Evolutionary conservation across 2,329 filamentous ascomycete species (phyloP), one percentile per base, ranked within the genome.

Genomic region (Sclerotinia minor): DNA sequence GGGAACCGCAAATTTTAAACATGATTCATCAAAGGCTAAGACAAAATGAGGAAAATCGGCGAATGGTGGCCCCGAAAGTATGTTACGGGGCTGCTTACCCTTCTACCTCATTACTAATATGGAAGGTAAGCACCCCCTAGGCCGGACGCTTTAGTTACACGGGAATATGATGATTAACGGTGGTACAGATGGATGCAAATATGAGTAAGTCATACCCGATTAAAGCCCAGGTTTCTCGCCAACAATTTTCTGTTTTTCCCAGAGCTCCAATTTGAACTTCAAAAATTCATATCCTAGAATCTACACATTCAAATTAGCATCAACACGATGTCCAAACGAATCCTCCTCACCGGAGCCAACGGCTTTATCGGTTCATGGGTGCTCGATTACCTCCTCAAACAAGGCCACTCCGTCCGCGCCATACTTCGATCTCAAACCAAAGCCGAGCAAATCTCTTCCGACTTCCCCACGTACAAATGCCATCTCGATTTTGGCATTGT

Each of bases 401-500:
- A 68, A 17, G 73, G 73, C 52, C 70, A 71, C 54, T 55, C 44
- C 77, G 80, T 83, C 19, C 78, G 81, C 0, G 77, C 79, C 0
- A 81, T 82, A 2, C 79, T 80, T 5, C 78, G 83, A 29, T 79
- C 79, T 1, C 69, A 79, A 9, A 78, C 78, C 35, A 85, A 84
- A 68, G 81, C 81, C 2, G 68, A 77, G 3, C 75, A 76, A 4
- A 78, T 84, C 24, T 68, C 80, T 24, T 69, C 78, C 6, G 80
- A 80, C 0, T 75, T 82, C 24, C 72, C 75, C 0, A 74, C 76
- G 35, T 58, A 68, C 41, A 60, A 64, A n/a, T 63, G 64, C 19
- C 50, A 71, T 35, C 69, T 83, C 1, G 78, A 79, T 2, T 81
- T 79, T 60, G 80, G 75, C 41, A 84, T 94, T 69, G 90, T 95